Percentiles rank a stretch among this genome's conserved stretches.
Conservation (phyloP, 768 basidiomycete genomes). For the Tricholoma furcatifolium region DNA sequence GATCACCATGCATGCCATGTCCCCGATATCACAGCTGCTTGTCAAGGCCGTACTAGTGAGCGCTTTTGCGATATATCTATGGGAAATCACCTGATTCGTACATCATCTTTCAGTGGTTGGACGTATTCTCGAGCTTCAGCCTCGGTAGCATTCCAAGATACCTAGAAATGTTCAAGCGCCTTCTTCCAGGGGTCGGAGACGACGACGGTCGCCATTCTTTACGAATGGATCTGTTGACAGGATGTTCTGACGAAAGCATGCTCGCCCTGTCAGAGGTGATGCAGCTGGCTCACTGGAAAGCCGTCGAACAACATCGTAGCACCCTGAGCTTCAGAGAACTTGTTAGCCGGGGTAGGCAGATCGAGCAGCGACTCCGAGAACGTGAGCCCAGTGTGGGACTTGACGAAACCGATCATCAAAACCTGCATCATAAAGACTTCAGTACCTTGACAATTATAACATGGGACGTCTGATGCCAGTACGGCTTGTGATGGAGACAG, state of each 20-base stretch:
- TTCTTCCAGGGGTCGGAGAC: conserved; percentile 45
- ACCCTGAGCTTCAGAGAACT: conserved; percentile 74
- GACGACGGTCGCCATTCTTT: conserved; percentile 38
- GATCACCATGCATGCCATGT: conserved; percentile 54
- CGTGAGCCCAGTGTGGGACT: conserved; percentile 31
- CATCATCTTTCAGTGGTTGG: conserved; percentile 67
- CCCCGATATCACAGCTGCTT: conserved; percentile 50
- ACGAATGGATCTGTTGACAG: conserved; percentile 67
- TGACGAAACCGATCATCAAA: conserved; percentile 32
- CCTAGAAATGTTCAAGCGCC: conserved; percentile 60
- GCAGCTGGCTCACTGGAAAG: conserved; percentile 76
- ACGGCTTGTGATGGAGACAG: conserved; percentile 60
- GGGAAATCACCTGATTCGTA: conserved; percentile 16
- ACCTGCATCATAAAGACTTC: conserved; percentile 51
- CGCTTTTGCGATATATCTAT: conserved; percentile 12
- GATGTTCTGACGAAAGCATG: conserved; percentile 78
- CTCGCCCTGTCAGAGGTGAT: conserved; percentile 75
- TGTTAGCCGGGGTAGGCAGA: conserved; percentile 65
- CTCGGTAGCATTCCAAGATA: conserved; percentile 62
- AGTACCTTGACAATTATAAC: conserved; percentile 50
- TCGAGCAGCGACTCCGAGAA: conserved; percentile 64
- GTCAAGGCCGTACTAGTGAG: conserved; percentile 76
- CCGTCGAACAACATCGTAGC: conserved; percentile 57
- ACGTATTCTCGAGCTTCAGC: conserved; percentile 70
- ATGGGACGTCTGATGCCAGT: conserved; percentile 62